Evolutionary conservation across 148 eudicot genomes (phyloP).

Genomic region (Silene conica): DNA sequence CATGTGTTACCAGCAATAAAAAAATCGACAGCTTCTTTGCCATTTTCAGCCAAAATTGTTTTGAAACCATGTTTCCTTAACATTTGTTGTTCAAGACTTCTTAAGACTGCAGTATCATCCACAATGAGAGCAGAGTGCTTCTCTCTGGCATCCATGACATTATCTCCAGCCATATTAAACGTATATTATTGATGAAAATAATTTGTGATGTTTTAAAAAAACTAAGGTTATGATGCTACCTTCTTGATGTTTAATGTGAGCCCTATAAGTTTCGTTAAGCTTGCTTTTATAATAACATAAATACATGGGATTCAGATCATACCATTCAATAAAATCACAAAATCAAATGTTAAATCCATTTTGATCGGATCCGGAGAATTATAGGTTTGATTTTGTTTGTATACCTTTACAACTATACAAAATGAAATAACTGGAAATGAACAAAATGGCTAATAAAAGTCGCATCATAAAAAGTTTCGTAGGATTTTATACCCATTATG

Average conservation of each 20-base stretch:
- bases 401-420: no score
- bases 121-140: slow-evolving; percentile 19
- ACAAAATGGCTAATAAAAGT: not conserved
- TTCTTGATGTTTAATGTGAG: not conserved
- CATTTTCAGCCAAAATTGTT: slow-evolving; percentile 17
- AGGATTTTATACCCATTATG: slow-evolving; percentile 3
- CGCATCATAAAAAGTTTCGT: not conserved
- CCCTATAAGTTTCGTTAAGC: not conserved
- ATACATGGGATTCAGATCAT: not conserved
- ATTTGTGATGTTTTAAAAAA: not conserved
- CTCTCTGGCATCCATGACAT: not conserved
- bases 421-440: not conserved
- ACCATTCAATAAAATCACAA: not conserved
- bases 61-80: slow-evolving; percentile 10
- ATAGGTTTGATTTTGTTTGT: not conserved
- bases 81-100: slow-evolving; percentile 3
- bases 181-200: not conserved
- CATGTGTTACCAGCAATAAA: slow-evolving; percentile 16
- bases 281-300: slow-evolving; percentile 3
- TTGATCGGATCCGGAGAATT: not conserved
- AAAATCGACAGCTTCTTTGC: slow-evolving; percentile 22
- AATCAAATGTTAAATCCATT: slow-evolving; percentile 3
- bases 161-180: slow-evolving; percentile 2
- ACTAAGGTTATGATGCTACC: not conserved
- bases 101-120: slow-evolving; percentile 15